Conservation (phyloP, 371 early-diverging fungal genomes). For the Parasitella parasitica region DNA sequence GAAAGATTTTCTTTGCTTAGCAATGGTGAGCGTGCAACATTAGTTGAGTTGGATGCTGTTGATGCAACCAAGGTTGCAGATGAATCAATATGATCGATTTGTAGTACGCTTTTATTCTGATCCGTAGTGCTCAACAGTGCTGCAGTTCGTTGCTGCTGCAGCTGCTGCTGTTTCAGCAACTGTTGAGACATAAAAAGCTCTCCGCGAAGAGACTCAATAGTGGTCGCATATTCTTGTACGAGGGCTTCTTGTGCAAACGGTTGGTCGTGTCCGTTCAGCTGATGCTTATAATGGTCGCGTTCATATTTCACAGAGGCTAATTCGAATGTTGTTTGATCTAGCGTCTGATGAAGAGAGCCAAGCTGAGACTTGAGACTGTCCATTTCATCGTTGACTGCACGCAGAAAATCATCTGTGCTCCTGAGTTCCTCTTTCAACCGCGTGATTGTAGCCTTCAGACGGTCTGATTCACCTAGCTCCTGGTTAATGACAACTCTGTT, state of each 20-base stretch:
- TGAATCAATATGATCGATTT: conserved; percentile 14
- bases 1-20: background rate
- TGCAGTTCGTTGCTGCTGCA: background rate
- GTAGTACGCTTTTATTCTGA: background rate
- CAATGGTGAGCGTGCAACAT: background rate
- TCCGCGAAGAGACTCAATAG: conserved; percentile 17
- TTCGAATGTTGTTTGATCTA: conserved; percentile 15
- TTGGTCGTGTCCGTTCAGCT: background rate
- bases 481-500: conserved; percentile 56
- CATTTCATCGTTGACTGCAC: conserved; percentile 48
- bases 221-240: conserved; percentile 22
- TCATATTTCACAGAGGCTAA: conserved; percentile 27
- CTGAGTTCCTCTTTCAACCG: conserved; percentile 40
- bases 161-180: conserved; percentile 1
- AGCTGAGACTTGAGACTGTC: conserved; percentile 38
- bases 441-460: conserved; percentile 29
- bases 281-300: conserved; percentile 21
- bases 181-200: conserved; percentile 18
- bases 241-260: background rate
- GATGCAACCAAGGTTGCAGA: conserved; percentile 20
- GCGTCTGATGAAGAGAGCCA: conserved; percentile 13
- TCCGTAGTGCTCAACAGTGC: background rate
- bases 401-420: conserved; percentile 37
- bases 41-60: background rate
- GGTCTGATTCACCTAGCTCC: conserved; percentile 82